Evolutionary conservation across 768 basidiomycete genomes (phyloP), one percentile per base, ranked within the genome.

Genomic region (Galerina marginata): DNA sequence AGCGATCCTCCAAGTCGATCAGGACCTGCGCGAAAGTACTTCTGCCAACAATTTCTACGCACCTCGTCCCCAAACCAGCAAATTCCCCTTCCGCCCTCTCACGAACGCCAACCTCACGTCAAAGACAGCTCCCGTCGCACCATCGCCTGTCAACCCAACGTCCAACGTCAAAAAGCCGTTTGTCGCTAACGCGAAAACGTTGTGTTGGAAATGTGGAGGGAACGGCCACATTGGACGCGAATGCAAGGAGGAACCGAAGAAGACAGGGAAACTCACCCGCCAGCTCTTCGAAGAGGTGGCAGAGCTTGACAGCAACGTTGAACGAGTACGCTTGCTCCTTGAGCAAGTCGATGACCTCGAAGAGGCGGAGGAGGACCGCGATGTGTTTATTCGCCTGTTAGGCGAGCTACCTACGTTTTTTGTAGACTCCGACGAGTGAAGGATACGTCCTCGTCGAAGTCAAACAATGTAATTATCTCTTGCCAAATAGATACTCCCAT

Each of bases 361-460:
- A 7, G 46, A 54, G 2, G 15, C 33, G 11, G 59, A 49, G 9
- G 36, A 54, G 23, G 20, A 33, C 1, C 33, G 20, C 12, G 52
- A 49, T n/a, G 40, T 60, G 16, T 33, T 54, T n/a, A 39, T 12
- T 14, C 9, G 44, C 38, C 20, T 37, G 9, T 23, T 23, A 7
- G 12, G 20, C 29, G 26, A 36, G 4, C 29, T 47, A 2, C 37
- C 39, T 43, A 16, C 29, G 14, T 45, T 43, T 61, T 61, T 61
- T 61, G 60, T 56, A 51, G 54, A 46, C 3, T 25, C 55, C 42
- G 49, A 25, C 42, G 42, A 56, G 60, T 61, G 60, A 56, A 16
- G 12, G 55, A 36, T 23, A 26, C 37, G 54, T 56, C 60, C 60
- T 56, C 49, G 39, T 25, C 42, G 33, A 39, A 40, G 33, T 42